Evolutionary conservation across 108 stramenopile species (phyloP), one percentile per base, ranked within the genome.

Genomic region (Skeletonema tropicum): DNA sequence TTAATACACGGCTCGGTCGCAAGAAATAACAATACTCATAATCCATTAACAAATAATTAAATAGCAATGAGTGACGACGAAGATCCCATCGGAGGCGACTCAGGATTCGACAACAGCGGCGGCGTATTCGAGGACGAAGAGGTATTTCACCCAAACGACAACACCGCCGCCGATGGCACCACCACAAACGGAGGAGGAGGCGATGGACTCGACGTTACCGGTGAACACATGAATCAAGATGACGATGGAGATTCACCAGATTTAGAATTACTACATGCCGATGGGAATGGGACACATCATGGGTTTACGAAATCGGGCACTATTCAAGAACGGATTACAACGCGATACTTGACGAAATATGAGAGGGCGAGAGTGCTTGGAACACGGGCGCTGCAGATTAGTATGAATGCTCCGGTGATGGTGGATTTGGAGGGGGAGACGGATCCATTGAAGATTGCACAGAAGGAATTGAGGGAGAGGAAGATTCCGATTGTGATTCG

Each of bases 401-500:
- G 92, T 71, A 97, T 94, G 91, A 99, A 99, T 76, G 98, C 99
- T 11, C 99, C 99, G 11, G 97, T 99, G 46, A 97, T 99, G 96
- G 99, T 99, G 42, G 97, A 99, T 77, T 76, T 98, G 57, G 97
- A 97, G 65, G 95, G 94, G 57, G 98, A 99, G 83, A 99, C 99
- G 25, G 99, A 99, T 82, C 98, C 99, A 2, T 79, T 99, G 46
- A 87, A 96, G 64, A 99, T 99, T 71, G 98, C 99, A 14, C 93
- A 94, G 86, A 98, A 97, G 80, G 99, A 99, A 87, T 89, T 99
- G 41, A 86, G 97, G 67, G 99, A 98, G 71, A 68, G 96, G 74
- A 99, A 98, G 79, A 98, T 99, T 70, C 99, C 99, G 4, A 98
- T 99, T 70, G 98, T 99, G 49, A 98, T 99, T 64, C 88, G 98